A percentile compares a stretch with the other conserved stretches of the same genome.
Conservation (phyloP, 176 grass and related monocot species). For the Secale cereale region DNA sequence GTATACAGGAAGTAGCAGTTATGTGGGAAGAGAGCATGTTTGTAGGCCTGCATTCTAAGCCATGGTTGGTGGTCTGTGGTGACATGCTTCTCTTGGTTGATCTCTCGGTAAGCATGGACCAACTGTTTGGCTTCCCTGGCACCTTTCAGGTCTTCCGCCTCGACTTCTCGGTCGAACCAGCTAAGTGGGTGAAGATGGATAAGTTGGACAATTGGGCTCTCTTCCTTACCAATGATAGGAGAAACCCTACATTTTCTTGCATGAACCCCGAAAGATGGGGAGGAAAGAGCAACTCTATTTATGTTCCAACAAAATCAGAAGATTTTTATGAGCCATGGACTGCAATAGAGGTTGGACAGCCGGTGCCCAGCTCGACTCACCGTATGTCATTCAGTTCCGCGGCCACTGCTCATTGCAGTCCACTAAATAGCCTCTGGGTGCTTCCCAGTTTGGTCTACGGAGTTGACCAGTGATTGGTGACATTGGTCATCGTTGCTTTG, state of each 20-base stretch:
- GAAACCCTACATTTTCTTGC: conserved; percentile 40
- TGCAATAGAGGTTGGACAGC: conserved; percentile 18
- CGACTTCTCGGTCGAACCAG: not conserved
- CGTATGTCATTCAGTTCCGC: not conserved
- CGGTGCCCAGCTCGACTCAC: not conserved
- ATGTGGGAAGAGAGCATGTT: not conserved
- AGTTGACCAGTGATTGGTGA: not conserved
- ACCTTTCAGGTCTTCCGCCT: conserved; percentile 30
- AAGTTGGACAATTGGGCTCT: conserved; percentile 43
- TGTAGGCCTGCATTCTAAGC: not conserved
- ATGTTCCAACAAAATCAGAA: not conserved
- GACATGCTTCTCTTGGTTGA: conserved; percentile 49
- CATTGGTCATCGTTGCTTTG: not conserved
- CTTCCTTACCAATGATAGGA: conserved; percentile 30
- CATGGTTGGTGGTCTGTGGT: conserved; percentile 36
- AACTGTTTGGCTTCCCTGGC: not conserved
- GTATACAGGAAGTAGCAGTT: conserved; percentile 26
- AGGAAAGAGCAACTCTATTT: conserved; percentile 48
- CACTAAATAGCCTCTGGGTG: conserved; percentile 15
- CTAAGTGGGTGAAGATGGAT: conserved; percentile 39
- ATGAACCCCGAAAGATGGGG: conserved; percentile 54
- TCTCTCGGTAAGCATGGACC: not conserved
- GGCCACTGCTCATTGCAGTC: not conserved
- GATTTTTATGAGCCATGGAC: conserved; percentile 21
- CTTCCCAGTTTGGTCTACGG: conserved; percentile 31